A percentile compares a stretch with the other conserved stretches of the same genome.
These are phyloP conservation scores for Dendrobium huoshanense DNA, from an alignment of 106 monocot genomes.

Conservation along the genomic window DNA sequence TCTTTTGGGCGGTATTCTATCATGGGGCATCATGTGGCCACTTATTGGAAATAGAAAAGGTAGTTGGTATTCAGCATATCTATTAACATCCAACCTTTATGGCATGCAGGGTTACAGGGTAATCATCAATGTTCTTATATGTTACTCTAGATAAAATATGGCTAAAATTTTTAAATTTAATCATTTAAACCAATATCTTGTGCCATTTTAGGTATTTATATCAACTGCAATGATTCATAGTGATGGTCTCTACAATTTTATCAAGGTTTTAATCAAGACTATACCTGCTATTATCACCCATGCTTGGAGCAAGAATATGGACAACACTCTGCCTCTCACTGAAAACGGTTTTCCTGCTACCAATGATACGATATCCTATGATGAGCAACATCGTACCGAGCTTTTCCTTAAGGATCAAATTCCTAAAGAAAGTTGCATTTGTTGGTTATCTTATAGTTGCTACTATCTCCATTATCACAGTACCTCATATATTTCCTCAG, in stretches of 20 bases:
- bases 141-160: no score
- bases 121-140: no score
- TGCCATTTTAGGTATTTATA: constrained; percentile 49
- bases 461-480: constrained; percentile 18
- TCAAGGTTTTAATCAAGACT: constrained; percentile 50
- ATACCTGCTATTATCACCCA: constrained; percentile 20
- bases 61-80: constrained; percentile 51
- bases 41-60: constrained; percentile 53
- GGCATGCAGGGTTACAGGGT: constrained; percentile 74
- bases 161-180: not conserved
- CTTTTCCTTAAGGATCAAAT: constrained; percentile 46
- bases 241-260: constrained; percentile 84
- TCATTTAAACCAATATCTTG: no score
- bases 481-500: constrained; percentile 32
- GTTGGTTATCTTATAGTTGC: constrained; percentile 26
- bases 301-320: constrained; percentile 2
- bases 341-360: constrained; percentile 3
- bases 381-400: constrained; percentile 23
- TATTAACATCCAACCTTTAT: constrained; percentile 26
- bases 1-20: constrained; percentile 69
- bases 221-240: constrained; percentile 75
- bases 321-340: constrained; percentile 24
- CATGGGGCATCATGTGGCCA: constrained; percentile 96
- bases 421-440: constrained; percentile 15
- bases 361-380: constrained; percentile 10